Evolutionary conservation across 1,139 yeast species (phyloP).

Genomic region (Meyerozyma carpophila): DNA sequence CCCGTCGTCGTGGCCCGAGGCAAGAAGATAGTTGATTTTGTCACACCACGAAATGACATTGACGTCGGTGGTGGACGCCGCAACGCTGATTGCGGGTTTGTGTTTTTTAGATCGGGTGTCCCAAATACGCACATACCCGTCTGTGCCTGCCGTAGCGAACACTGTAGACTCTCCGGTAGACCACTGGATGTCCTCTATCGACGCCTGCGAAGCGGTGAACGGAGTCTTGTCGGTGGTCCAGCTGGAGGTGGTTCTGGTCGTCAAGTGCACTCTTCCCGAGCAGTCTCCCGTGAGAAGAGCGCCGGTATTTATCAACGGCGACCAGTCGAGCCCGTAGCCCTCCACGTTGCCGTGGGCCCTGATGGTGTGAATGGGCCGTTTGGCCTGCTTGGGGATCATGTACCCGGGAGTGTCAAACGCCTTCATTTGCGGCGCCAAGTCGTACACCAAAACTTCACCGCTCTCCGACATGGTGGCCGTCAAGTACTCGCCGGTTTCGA

Average conservation of each 20-base stretch:
- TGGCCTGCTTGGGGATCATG: slow-evolving; percentile 68
- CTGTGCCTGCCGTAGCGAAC: slow-evolving; percentile 89
- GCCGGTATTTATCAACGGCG: slow-evolving; percentile 77
- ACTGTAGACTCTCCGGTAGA: slow-evolving; percentile 88
- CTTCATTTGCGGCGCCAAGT: slow-evolving; percentile 69
- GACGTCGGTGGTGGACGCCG: slow-evolving; percentile 80
- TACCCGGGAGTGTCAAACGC: slow-evolving; percentile 89
- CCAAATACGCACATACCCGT: slow-evolving; percentile 92
- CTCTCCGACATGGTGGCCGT: slow-evolving; percentile 87
- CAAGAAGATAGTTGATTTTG: slow-evolving; percentile 78
- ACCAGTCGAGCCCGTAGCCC: slow-evolving; percentile 98
- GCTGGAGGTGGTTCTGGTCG: slow-evolving; percentile 64
- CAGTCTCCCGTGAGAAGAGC: slow-evolving; percentile 85
- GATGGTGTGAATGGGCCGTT: slow-evolving; percentile 82
- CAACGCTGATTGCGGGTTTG: slow-evolving; percentile 81
- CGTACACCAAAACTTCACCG: slow-evolving; percentile 86
- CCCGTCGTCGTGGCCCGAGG: slow-evolving; percentile 97
- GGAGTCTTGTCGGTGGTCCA: slow-evolving; percentile 90
- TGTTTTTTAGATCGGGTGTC: slow-evolving; percentile 92
- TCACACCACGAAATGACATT: slow-evolving; percentile 96
- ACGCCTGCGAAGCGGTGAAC: slow-evolving; percentile 61
- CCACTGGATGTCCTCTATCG: slow-evolving; percentile 97
- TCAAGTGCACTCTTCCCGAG: slow-evolving; percentile 73
- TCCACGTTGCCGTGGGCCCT: slow-evolving; percentile 90
- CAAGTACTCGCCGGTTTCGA: slow-evolving; percentile 71